These are phyloP conservation scores for Isatis lusitanica DNA, from an alignment of 441 rosid genomes.

Conservation along the genomic window DNA sequence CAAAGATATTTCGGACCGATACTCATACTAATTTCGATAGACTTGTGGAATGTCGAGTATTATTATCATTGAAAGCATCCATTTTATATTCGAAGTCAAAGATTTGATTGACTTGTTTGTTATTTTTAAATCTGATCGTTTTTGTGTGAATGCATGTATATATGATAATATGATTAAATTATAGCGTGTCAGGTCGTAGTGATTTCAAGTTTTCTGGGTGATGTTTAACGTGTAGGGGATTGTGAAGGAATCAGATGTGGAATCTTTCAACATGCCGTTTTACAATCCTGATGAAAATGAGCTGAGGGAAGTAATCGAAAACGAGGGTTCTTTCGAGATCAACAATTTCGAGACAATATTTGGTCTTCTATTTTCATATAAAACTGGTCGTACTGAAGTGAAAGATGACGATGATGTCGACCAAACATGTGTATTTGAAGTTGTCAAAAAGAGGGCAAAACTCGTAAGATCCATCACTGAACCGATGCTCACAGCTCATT, in stretches of 20 bases:
- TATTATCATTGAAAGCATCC: too few species aligned
- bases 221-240: not conserved
- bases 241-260: not conserved
- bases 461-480: not conserved
- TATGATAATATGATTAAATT: too few species aligned
- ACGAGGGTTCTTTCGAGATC: constrained; percentile 4
- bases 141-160: not conserved
- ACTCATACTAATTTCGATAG: too few species aligned
- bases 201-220: not conserved
- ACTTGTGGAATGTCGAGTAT: too few species aligned
- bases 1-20: too few species aligned
- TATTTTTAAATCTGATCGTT: not conserved
- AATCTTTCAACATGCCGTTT: constrained; percentile 18
- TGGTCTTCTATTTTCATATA: not conserved
- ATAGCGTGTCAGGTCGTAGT: not conserved
- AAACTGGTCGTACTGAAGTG: not conserved
- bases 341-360: not conserved
- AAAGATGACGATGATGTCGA: not conserved
- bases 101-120: too few species aligned
- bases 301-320: not conserved
- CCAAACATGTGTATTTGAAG: not conserved
- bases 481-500: constrained; percentile 20
- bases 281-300: constrained; percentile 16
- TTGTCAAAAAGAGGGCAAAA: not conserved
- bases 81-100: too few species aligned